Base-by-base conservation (phyloP, 2,329 filamentous ascomycete species). In the Dendrostoma leiphaemia region DNA sequence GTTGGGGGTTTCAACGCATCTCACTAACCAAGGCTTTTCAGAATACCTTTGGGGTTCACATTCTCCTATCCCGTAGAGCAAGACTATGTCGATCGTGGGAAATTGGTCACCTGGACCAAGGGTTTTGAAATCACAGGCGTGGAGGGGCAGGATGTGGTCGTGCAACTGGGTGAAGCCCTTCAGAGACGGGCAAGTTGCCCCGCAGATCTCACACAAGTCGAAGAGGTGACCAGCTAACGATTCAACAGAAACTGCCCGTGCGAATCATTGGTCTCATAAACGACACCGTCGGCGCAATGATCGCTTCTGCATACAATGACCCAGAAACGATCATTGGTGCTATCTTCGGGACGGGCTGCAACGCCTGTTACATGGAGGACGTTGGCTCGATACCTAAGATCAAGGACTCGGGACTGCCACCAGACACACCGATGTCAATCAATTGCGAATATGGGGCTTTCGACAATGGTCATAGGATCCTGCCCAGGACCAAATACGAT, bases 361-460 rank as follows among this genome's bases (percentile, higher is more conserved):
- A 92, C 66, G 89, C 88, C 34, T 89, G 89, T 0, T 92, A 91
- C 66, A 82, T 91, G 28, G 89, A 92, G 74, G 86, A 86, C 67
- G 72, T 90, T 15, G 71, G 78, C 51, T 84, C 83, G 53, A 77
- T 91, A 61, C 83, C 75, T 38, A 91, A 90, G 71, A 69, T 69
- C 72, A 51, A 73, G 67, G 21, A 67, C 23, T 47, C 32, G 8
- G 46, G 50, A 76, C 4, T 84, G 81, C 57, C 84, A 87, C 79
- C 75, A 2, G 86, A 85, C 0, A 84, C 85, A 21, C 78, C 89
- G 61, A 91, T 91, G 88, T 85, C 91, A 57, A 79, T 92, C 65
- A 92, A 91, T 68, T 87, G 86, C 1, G 89, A 92, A 72, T 92
- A 89, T 88, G 89, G 89, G 56, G 88, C 85, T 57, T 91, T 91